Evolutionary conservation across 768 basidiomycete genomes (phyloP).

Genomic region (Naganishia vishniacii): DNA sequence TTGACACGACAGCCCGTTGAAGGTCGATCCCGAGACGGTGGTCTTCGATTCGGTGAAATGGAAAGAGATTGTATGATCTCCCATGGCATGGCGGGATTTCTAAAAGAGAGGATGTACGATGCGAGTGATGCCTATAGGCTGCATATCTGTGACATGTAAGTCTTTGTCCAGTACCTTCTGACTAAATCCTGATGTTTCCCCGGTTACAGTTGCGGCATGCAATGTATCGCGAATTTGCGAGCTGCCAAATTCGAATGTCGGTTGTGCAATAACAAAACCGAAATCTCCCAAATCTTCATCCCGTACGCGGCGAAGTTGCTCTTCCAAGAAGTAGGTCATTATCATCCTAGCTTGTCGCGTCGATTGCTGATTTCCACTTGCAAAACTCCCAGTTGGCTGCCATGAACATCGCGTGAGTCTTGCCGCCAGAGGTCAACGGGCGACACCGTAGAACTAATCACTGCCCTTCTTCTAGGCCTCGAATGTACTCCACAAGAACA

Average conservation of each 20-base stretch:
- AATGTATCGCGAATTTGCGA: slow-evolving; percentile 82
- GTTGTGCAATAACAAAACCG: slow-evolving; percentile 94
- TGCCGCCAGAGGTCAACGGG: too few species aligned
- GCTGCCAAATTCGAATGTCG: slow-evolving; percentile 99
- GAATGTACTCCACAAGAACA: slow-evolving; percentile 29
- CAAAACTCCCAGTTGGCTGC: slow-evolving; percentile 19
- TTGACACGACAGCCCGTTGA: slow-evolving; percentile 96
- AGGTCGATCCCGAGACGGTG: slow-evolving; percentile 96
- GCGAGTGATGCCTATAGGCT: slow-evolving; percentile 70
- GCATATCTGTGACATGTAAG: slow-evolving; percentile 93
- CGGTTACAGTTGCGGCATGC: slow-evolving; percentile 68
- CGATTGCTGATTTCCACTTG: background rate
- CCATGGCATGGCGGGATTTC: slow-evolving; percentile 94
- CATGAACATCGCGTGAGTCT: slow-evolving; percentile 30
- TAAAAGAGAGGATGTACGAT: slow-evolving; percentile 79
- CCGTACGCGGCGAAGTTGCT: slow-evolving; percentile 92
- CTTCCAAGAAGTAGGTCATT: slow-evolving; percentile 63
- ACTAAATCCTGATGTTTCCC: background rate
- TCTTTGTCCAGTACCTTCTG: slow-evolving; percentile 29
- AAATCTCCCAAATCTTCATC: slow-evolving; percentile 63
- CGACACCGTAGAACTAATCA: too few species aligned
- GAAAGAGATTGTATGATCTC: slow-evolving; percentile 99
- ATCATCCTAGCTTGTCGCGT: background rate
- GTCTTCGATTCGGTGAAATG: slow-evolving; percentile 99
- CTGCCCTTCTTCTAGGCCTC: slow-evolving; percentile 19